Conservation (phyloP, 2,329 filamentous ascomycete species). For the Alternaria tenuissima region DNA sequence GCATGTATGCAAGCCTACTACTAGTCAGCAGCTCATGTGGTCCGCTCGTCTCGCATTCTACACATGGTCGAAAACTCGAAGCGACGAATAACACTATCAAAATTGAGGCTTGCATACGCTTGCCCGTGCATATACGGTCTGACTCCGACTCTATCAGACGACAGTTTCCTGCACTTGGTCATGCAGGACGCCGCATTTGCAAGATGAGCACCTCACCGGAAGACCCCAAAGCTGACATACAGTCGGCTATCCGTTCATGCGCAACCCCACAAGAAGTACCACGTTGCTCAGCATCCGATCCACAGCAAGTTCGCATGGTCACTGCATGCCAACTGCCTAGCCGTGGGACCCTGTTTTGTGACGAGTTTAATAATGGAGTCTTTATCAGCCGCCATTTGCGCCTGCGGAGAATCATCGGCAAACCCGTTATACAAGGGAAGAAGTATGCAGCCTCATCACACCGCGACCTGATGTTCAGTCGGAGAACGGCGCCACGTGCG, state of each 20-base stretch:
- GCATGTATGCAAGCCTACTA: neutral
- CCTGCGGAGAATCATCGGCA: slow-evolving; percentile 1
- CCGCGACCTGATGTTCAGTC: slow-evolving; percentile 13
- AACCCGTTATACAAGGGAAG: slow-evolving; percentile 3
- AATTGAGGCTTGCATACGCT: slow-evolving; percentile 7
- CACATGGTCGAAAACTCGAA: slow-evolving; percentile 12
- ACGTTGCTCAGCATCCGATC: slow-evolving; percentile 11
- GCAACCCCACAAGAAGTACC: slow-evolving; percentile 13
- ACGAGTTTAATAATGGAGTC: slow-evolving; percentile 1
- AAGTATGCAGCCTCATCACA: slow-evolving; percentile 10
- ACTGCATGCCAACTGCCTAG: neutral
- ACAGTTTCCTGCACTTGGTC: slow-evolving; percentile 7
- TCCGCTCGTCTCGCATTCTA: slow-evolving; percentile 11
- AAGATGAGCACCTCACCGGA: slow-evolving; percentile 6
- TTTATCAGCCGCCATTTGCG: slow-evolving; percentile 6
- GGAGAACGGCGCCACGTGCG: slow-evolving; percentile 20
- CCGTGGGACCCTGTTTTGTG: neutral
- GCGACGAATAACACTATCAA: slow-evolving; percentile 18
- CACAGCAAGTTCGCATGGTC: slow-evolving; percentile 12
- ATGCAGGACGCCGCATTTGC: slow-evolving; percentile 15
- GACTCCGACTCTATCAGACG: slow-evolving; percentile 15
- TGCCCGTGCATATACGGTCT: slow-evolving; percentile 7
- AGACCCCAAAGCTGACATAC: slow-evolving; percentile 6
- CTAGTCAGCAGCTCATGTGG: slow-evolving; percentile 3
- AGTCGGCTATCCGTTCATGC: slow-evolving; percentile 10